Percentiles rank a stretch among this genome's conserved stretches.
phyloP scores from a whole-genome alignment of 306 rosid genomes.

The Quercus wislizeni region DNA sequence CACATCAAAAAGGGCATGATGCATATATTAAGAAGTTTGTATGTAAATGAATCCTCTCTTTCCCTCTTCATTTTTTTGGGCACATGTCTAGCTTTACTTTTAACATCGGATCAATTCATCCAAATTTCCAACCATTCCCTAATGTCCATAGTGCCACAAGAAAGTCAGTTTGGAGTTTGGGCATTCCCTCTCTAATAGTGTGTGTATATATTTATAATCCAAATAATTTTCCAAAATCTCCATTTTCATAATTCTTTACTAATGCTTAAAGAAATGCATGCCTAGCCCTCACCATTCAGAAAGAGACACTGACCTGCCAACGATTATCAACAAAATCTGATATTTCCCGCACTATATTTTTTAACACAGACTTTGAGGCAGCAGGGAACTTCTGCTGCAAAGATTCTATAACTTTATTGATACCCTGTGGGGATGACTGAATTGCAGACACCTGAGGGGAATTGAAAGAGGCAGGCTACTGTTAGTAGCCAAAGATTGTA shows the following conservation, averaged over 20 bases:
- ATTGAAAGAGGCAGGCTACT: neutral
- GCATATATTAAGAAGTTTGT: neutral
- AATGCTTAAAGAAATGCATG: slow-evolving; percentile 15
- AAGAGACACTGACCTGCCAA: slow-evolving; percentile 65
- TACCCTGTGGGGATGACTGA: slow-evolving; percentile 73
- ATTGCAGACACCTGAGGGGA: slow-evolving; percentile 65
- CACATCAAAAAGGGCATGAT: neutral
- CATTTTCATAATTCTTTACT: neutral
- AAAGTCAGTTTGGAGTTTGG: no score
- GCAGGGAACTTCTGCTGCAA: slow-evolving; percentile 77
- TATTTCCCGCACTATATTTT: slow-evolving; percentile 76
- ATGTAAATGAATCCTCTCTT: no score
- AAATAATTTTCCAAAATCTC: neutral
- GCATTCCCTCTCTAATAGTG: neutral
- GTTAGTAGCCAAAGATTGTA: slow-evolving; percentile 21
- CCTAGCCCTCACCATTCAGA: neutral
- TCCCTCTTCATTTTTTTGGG: no score
- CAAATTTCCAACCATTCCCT: no score
- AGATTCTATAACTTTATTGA: slow-evolving; percentile 59
- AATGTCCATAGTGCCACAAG: no score
- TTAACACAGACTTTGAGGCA: slow-evolving; percentile 60
- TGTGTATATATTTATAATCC: neutral
- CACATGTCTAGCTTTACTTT: no score
- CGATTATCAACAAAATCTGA: slow-evolving; percentile 76
- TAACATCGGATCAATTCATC: no score